A percentile compares a stretch with the other conserved stretches of the same genome.
These are phyloP conservation scores for Zymoseptoria crescenta DNA, from an alignment of 2,329 filamentous ascomycete species.

Conservation along the genomic window DNA sequence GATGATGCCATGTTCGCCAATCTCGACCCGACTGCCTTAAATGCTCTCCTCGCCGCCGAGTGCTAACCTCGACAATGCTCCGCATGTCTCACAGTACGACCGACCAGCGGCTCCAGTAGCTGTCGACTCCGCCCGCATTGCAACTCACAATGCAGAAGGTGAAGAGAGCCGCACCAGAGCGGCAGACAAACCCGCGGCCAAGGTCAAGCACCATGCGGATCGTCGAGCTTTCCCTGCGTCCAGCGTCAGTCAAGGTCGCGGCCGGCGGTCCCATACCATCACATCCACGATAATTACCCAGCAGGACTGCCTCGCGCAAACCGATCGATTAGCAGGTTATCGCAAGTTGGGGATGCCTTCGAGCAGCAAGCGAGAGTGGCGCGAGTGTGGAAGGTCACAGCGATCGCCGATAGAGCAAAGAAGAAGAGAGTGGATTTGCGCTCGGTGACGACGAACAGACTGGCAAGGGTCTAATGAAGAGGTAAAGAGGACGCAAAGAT, in stretches of 20 bases:
- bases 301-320: background rate
- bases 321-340: background rate
- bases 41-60: background rate
- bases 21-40: background rate
- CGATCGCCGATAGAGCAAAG: too few species aligned
- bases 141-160: too few species aligned
- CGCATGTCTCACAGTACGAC: background rate
- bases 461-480: too few species aligned
- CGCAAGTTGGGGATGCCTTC: background rate
- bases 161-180: background rate
- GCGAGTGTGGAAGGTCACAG: too few species aligned
- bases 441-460: too few species aligned
- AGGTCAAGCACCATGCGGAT: background rate
- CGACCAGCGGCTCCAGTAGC: background rate
- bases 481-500: too few species aligned
- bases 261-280: background rate
- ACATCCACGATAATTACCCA: background rate
- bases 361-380: background rate
- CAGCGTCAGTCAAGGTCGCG: background rate
- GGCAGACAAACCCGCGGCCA: background rate
- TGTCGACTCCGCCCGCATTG: background rate
- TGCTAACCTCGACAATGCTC: background rate
- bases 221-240: background rate
- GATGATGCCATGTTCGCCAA: background rate
- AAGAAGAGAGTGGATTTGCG: too few species aligned